phyloP scores from a whole-genome alignment of 2,329 filamentous ascomycete species.

The Diaporthe citrichinensis region DNA sequence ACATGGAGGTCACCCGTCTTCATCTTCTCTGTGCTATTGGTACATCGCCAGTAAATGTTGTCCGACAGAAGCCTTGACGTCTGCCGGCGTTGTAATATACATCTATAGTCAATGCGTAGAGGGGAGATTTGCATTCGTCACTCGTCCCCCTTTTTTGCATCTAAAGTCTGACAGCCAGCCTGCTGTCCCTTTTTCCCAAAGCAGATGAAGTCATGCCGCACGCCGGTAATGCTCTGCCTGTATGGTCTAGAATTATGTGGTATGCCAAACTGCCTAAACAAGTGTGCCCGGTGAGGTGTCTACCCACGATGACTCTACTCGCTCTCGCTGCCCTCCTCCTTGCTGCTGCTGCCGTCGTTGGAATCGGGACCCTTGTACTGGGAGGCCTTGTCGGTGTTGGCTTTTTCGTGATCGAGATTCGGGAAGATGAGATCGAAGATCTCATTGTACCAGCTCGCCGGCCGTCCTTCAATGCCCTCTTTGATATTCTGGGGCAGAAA shows the following conservation, averaged over 20 bases:
- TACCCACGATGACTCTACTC: constrained; percentile 48
- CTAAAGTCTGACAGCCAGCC: constrained; percentile 23
- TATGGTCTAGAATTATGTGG: constrained; percentile 36
- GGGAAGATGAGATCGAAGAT: constrained; percentile 95
- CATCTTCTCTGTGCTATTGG: constrained; percentile 10
- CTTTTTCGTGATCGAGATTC: constrained; percentile 78
- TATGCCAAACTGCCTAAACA: constrained; percentile 30
- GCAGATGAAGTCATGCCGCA: constrained; percentile 28
- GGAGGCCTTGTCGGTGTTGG: constrained; percentile 79
- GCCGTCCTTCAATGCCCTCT: constrained; percentile 90
- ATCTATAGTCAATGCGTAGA: constrained; percentile 28
- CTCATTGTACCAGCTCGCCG: constrained; percentile 93
- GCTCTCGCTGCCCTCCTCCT: constrained; percentile 67
- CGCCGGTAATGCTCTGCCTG: constrained; percentile 33
- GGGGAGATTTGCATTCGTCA: constrained; percentile 31
- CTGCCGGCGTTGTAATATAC: constrained; percentile 32
- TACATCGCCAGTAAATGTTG: constrained; percentile 18
- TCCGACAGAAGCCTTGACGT: not conserved
- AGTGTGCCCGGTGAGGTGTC: constrained; percentile 36
- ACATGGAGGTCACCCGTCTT: constrained; percentile 17
- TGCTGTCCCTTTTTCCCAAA: constrained; percentile 28
- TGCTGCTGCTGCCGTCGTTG: constrained; percentile 68
- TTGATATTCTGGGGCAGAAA: constrained; percentile 86
- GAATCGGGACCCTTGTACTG: constrained; percentile 66
- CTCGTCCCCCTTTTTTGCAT: constrained; percentile 15